Base-by-base conservation (phyloP, 306 rosid genomes). In the Cucurbita ficifolia region DNA sequence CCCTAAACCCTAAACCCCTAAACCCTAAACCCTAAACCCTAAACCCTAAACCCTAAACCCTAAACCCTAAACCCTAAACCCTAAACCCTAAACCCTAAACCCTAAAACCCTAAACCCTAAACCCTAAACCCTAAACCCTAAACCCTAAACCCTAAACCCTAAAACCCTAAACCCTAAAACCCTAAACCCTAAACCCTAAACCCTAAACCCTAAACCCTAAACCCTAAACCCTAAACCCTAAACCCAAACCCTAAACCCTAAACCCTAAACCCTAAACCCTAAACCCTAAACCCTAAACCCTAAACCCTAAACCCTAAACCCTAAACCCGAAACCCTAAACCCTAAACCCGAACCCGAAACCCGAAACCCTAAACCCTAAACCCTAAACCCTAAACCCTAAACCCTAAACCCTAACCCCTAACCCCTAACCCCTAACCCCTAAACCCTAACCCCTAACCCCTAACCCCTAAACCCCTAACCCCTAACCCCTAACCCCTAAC, bases 361-460 rank as follows among this genome's bases (percentile, higher is more conserved):
- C 62, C 62, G 18, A 56, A 56, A 56, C 62, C 62, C 62, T 29
- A n/a, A 56, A 2, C 19, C 62, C 72, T 29, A 7, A 56, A 14
- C 62, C 62, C 51, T 17, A 14, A 56, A 14, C 62, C 62, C 62
- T 17, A 14, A 56, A 14, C 62, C 62, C 62, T 17, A 14, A 56
- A 56, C 62, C 62, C 62, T 17, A 14, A 56, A 14, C 62, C 62
- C 22, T n/a, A 56, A 14, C 2, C 62, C 62, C 62, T 17, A 56
- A 14, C 2, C 62, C 62, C 62, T 17, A 56, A 56, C 2, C 62
- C 62, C 62, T 45, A 17, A 72, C 33, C 63, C 76, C 62, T 54
- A 52, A 51, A 72, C 61, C 76, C 76, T 51, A 18, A 55, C 17
- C 65, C 76, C 53, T 39, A 73, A 54, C 53, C 76, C 64, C 16